Conservation (phyloP, 192 early-diverging fungal genomes). For the Coemansia javaensis region DNA sequence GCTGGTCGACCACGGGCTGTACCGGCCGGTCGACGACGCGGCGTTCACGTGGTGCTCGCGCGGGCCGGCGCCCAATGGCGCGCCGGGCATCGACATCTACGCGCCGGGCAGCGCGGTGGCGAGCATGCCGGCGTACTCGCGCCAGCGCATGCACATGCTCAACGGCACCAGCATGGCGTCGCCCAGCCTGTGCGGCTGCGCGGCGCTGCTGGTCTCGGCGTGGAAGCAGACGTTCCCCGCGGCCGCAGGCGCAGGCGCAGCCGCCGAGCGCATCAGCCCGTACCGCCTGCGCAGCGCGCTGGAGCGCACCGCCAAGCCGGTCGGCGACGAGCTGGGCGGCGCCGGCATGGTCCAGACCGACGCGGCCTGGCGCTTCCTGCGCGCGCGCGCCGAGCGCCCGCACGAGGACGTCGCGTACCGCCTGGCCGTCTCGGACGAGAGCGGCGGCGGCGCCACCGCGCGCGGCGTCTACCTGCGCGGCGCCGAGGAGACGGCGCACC, state of each 20-base stretch:
- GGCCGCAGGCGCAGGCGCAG: too few species aligned
- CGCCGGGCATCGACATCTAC: constrained; percentile 72
- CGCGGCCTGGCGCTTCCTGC: constrained; percentile 76
- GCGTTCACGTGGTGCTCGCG: constrained; percentile 86
- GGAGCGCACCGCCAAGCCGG: constrained; percentile 64
- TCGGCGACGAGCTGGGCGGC: constrained; percentile 65
- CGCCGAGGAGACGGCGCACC: constrained; percentile 60
- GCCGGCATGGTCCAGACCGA: constrained; percentile 86
- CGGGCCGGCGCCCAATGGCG: constrained; percentile 84
- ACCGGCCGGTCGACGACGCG: constrained; percentile 71
- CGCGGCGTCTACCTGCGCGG: constrained; percentile 87
- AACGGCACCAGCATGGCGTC: constrained; percentile 96
- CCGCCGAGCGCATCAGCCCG: constrained; percentile 65
- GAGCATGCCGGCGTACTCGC: constrained; percentile 77
- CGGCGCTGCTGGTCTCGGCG: constrained; percentile 79
- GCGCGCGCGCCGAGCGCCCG: constrained; percentile 50
- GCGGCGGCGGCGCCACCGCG: neutral
- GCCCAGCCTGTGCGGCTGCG: constrained; percentile 87
- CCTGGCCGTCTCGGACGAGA: constrained; percentile 14
- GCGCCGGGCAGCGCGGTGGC: constrained; percentile 93
- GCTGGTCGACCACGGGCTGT: constrained; percentile 79
- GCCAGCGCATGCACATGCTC: constrained; percentile 65
- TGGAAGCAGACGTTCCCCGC: constrained; percentile 61
- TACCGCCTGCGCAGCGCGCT: constrained; percentile 81
- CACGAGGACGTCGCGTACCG: constrained; percentile 70